Conservation (phyloP, 176 grass and related monocot species). For the Carex myosuroides region DNA sequence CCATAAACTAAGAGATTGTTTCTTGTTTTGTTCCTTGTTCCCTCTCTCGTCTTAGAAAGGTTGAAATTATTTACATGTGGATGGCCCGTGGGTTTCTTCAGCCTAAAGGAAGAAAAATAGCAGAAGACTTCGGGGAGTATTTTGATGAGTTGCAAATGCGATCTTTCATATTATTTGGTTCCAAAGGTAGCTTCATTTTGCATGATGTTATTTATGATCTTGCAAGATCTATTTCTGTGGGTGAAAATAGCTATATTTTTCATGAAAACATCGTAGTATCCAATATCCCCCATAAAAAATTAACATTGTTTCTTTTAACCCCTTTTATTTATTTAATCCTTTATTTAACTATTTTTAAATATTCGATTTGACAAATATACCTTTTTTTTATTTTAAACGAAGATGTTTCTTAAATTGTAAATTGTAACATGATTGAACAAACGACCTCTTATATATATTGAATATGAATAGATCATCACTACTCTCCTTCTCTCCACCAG, state of each 20-base stretch:
- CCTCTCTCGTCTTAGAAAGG: neutral
- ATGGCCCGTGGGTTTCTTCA: slow-evolving; percentile 15
- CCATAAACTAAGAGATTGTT: slow-evolving; percentile 6
- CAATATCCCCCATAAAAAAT: too few relatives aligned
- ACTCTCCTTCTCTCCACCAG: too few relatives aligned
- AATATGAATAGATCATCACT: too few relatives aligned
- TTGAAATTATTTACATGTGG: slow-evolving; percentile 5
- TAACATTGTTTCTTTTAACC: too few relatives aligned
- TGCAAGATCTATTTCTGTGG: neutral
- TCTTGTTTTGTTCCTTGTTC: slow-evolving; percentile 17
- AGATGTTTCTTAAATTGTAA: too few relatives aligned
- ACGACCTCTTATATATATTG: too few relatives aligned
- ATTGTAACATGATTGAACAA: too few relatives aligned
- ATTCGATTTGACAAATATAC: too few relatives aligned
- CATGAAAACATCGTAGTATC: too few relatives aligned
- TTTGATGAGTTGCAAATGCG: slow-evolving; percentile 8
- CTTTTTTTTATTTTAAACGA: too few relatives aligned
- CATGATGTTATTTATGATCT: slow-evolving; percentile 29
- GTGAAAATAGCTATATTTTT: neutral
- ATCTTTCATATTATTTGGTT: neutral
- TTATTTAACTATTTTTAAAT: too few relatives aligned
- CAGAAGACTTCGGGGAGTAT: slow-evolving; percentile 13
- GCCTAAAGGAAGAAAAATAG: neutral
- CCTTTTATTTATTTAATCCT: too few relatives aligned
- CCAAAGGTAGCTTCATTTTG: neutral